Base-by-base conservation (phyloP, 805 yeast genomes). In the Nakazawaea molendinolei region DNA sequence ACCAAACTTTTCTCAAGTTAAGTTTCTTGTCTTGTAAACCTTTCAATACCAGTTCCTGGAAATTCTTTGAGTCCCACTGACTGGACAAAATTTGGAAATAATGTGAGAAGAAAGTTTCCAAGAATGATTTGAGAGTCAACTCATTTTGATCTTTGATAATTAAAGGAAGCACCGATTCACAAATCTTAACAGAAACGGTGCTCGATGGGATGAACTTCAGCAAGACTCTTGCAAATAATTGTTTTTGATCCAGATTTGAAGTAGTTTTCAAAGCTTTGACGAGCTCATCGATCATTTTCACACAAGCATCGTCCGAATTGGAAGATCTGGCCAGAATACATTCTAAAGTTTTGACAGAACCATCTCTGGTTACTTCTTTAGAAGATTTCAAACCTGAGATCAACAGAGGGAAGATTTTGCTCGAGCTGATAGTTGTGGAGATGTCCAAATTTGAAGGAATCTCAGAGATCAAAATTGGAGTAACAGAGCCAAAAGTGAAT, bases 61-160 rank as follows among this genome's bases (percentile, higher is more conserved):
- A 55, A 2, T 47, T 49, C 3, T 43, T 44, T 1, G 50, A 37
- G 1, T 46, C 28, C 14, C 43, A 36, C n/a, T 46, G 42, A n/a
- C 41, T 34, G 2, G 46, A 41, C 16, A 61, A 41, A 3, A 60
- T 33, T 8, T 52, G 47, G 8, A 67, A 48, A 18, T 69, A 61
- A 43, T 74, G 77, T 2, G 44, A 42, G 26, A 76, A 64, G 36
- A 76, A 67, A 0, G 81, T 69, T 7, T 57, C 53, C 5, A 80
- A 60, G 39, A 76, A 60, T 3, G 64, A 59, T 3, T 60, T 40
- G 26, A 87, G 61, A 0, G 84, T 74, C 1, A 44, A 13, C 50
- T 90, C 97, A 47, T 86, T 85, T 31, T 76, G 73, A 48, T 90
- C 97, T 46, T 84, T 87, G 0, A 71, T 36, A 3, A 81, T 62